Percentiles rank a stretch among this genome's conserved stretches.
phyloP scores from a whole-genome alignment of 805 yeast genomes.

The Jamesozyma rosinii region DNA sequence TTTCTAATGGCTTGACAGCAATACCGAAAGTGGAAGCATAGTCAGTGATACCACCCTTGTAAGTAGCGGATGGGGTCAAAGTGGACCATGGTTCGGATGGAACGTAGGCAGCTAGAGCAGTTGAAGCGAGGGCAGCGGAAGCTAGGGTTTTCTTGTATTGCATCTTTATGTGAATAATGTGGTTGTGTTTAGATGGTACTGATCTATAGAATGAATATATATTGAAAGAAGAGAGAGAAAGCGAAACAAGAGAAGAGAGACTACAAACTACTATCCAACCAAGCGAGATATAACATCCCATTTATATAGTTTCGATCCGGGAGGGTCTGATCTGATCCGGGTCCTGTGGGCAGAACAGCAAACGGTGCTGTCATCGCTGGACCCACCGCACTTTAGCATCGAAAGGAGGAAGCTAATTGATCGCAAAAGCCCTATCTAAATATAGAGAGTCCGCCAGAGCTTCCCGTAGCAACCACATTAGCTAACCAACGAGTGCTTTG shows the following conservation, averaged over 20 bases:
- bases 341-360: too few relatives aligned
- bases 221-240: not conserved
- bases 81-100: conserved; percentile 35
- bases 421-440: not conserved
- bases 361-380: too few relatives aligned
- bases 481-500: not conserved
- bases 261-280: not conserved
- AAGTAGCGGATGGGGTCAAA: conserved; percentile 33
- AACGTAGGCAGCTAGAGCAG: conserved; percentile 18
- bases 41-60: conserved; percentile 30
- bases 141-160: conserved; percentile 19
- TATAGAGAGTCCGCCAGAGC: not conserved
- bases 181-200: not conserved
- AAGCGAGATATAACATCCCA: not conserved
- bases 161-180: conserved; percentile 7
- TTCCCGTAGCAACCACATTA: not conserved
- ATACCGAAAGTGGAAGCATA: conserved; percentile 35
- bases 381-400: too few relatives aligned
- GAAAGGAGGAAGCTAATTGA: not conserved
- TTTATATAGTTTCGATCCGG: not conserved
- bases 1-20: conserved; percentile 33
- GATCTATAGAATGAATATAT: not conserved
- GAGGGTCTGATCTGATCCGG: too few relatives aligned
- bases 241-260: not conserved
- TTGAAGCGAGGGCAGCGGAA: conserved; percentile 22